A percentile compares a stretch with the other conserved stretches of the same genome.
Conservation (phyloP, 768 basidiomycete species). For the Lyophyllum semitale region DNA sequence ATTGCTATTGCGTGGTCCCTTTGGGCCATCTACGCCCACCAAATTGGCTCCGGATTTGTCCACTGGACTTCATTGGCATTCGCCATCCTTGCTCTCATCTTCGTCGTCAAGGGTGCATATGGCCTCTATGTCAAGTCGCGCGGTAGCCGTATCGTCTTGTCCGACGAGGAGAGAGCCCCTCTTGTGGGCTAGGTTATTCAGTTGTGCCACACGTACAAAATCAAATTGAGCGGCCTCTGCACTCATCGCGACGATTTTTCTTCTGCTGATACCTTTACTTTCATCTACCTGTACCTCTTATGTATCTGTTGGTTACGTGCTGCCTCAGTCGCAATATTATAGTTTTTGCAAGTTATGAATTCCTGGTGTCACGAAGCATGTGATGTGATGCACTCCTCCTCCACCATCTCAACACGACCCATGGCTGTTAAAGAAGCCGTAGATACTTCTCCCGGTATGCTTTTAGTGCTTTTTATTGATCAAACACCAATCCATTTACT, state of each 20-base stretch:
- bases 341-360: too few species aligned
- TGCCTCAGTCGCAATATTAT: constrained; percentile 11
- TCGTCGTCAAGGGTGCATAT: constrained; percentile 76
- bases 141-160: constrained; percentile 57
- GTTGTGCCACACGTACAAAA: not conserved
- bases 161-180: constrained; percentile 88
- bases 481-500: not conserved
- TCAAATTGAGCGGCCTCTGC: not conserved
- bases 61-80: constrained; percentile 90
- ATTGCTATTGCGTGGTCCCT: constrained; percentile 93
- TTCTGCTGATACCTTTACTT: not conserved
- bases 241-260: not conserved
- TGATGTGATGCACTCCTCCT: constrained; percentile 14
- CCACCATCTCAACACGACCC: not conserved
- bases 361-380: too few species aligned
- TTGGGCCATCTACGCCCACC: constrained; percentile 87
- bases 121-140: constrained; percentile 52
- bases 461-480: not conserved
- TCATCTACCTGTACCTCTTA: not conserved
- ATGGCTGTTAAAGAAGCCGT: constrained; percentile 7
- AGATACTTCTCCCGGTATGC: constrained; percentile 18
- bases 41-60: constrained; percentile 70
- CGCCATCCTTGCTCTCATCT: constrained; percentile 81
- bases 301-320: not conserved
- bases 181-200: constrained; percentile 49